phyloP scores from a whole-genome alignment of 1,139 yeast species.

The Blastobotrys buckinghamii region DNA sequence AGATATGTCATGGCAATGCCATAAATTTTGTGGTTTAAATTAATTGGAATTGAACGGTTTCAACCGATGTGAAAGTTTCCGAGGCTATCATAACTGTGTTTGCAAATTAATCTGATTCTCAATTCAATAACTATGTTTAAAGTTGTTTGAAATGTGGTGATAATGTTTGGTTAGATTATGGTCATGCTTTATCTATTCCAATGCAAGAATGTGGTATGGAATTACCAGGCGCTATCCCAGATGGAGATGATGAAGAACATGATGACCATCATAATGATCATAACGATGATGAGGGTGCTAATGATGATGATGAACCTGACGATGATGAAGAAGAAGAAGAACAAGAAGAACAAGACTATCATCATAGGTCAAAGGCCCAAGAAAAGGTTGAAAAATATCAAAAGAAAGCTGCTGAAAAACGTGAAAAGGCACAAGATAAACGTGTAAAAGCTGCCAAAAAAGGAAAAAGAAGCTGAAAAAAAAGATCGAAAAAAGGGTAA shows the following conservation, averaged over 20 bases:
- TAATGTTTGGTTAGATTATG: neutral
- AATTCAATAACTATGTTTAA: neutral
- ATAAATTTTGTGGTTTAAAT: conserved; percentile 4
- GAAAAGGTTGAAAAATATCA: neutral
- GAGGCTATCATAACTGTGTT: neutral
- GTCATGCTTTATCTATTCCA: neutral
- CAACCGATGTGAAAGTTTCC: conserved; percentile 1
- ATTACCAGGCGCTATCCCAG: neutral
- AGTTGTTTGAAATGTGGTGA: neutral
- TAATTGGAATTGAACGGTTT: conserved; percentile 3
- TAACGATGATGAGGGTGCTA: neutral
- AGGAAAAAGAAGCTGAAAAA: neutral
- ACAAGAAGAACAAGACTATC: neutral
- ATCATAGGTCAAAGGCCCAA: neutral
- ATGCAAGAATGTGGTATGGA: neutral
- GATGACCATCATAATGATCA: neutral
- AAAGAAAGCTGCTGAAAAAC: neutral
- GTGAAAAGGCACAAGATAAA: neutral
- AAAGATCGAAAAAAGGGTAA: neutral
- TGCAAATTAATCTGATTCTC: neutral
- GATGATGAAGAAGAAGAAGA: neutral
- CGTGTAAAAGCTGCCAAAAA: neutral
- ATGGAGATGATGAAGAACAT: neutral
- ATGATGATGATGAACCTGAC: neutral
- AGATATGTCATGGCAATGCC: conserved; percentile 8